Evolutionary conservation across 306 rosid genomes (phyloP).

Genomic region (Mimosa pudica): DNA sequence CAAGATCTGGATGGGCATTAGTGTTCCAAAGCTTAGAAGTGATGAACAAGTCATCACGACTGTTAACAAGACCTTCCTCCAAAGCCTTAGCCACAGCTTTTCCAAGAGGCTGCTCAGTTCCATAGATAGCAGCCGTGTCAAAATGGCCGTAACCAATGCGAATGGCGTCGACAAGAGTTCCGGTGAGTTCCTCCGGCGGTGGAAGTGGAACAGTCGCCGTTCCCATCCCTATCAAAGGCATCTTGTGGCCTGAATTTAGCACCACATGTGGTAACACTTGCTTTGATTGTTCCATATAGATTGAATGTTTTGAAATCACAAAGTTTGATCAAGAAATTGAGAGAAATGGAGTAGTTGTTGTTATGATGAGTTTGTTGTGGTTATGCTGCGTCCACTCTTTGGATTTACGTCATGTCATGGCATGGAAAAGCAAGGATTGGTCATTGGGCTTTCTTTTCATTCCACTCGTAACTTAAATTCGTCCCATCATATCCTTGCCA

Average conservation of each 20-base stretch:
- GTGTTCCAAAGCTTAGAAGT: conserved; percentile 54
- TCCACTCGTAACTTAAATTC: background rate
- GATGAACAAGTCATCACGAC: conserved; percentile 51
- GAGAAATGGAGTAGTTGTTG: background rate
- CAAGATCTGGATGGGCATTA: conserved; percentile 53
- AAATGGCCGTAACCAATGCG: conserved; percentile 37
- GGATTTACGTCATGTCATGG: background rate
- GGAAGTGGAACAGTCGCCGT: conserved; percentile 32
- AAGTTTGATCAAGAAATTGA: background rate
- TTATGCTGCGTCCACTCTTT: background rate
- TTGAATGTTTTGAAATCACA: background rate
- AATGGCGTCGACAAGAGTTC: conserved; percentile 29
- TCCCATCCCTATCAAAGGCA: conserved; percentile 32
- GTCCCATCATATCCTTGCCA: background rate
- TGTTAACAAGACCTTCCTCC: conserved; percentile 44
- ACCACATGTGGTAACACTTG: conserved; percentile 12
- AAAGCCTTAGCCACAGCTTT: conserved; percentile 43
- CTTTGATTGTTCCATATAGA: conserved; percentile 23
- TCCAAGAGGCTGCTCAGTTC: conserved; percentile 44
- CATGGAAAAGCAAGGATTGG: background rate
- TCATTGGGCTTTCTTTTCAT: background rate
- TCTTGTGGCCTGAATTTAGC: conserved; percentile 26
- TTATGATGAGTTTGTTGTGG: background rate
- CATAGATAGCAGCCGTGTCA: conserved; percentile 45
- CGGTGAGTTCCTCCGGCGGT: background rate